Evolutionary conservation across 2,329 filamentous ascomycete genomes (phyloP).

Genomic region (Canariomyces notabilis): DNA sequence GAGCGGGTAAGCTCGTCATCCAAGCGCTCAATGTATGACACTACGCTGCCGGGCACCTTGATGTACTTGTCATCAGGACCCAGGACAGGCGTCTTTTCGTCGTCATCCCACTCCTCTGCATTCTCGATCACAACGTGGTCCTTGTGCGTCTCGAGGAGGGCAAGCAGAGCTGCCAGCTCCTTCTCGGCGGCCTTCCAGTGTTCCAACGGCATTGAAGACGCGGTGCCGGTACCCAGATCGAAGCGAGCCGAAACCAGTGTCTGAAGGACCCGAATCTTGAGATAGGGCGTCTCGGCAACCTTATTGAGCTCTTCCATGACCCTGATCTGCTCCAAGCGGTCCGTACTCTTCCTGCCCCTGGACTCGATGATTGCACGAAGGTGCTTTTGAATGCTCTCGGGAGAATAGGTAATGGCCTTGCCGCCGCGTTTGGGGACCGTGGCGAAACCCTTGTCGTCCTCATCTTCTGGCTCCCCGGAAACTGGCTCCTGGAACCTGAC

Average conservation of each 20-base stretch:
- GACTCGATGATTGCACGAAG: slow-evolving; percentile 89
- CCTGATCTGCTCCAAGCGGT: slow-evolving; percentile 88
- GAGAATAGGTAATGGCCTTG: slow-evolving; percentile 84
- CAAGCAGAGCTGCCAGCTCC: slow-evolving; percentile 73
- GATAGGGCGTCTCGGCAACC: slow-evolving; percentile 86
- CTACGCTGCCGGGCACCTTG: slow-evolving; percentile 87
- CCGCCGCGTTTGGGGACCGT: slow-evolving; percentile 87
- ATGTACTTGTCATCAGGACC: slow-evolving; percentile 72
- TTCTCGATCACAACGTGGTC: slow-evolving; percentile 84
- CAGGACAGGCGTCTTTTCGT: slow-evolving; percentile 82
- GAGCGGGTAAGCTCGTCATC: slow-evolving; percentile 97
- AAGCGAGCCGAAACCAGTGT: slow-evolving; percentile 91
- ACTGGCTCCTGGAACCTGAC: slow-evolving; percentile 42
- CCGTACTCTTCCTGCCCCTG: slow-evolving; percentile 97
- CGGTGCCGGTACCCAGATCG: slow-evolving; percentile 74
- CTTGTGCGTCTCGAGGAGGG: slow-evolving; percentile 71
- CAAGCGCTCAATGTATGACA: slow-evolving; percentile 89
- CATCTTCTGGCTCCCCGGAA: slow-evolving; percentile 45
- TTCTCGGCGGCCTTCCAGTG: slow-evolving; percentile 95
- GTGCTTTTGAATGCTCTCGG: slow-evolving; percentile 97
- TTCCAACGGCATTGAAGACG: slow-evolving; percentile 83
- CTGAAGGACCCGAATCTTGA: slow-evolving; percentile 85
- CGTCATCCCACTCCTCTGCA: slow-evolving; percentile 98
- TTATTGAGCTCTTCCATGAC: slow-evolving; percentile 95
- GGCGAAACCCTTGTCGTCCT: slow-evolving; percentile 81